Percentiles rank a stretch among this genome's conserved stretches.
Conservation (phyloP, 192 early-diverging fungal genomes). For the Funneliformis mosseae region DNA sequence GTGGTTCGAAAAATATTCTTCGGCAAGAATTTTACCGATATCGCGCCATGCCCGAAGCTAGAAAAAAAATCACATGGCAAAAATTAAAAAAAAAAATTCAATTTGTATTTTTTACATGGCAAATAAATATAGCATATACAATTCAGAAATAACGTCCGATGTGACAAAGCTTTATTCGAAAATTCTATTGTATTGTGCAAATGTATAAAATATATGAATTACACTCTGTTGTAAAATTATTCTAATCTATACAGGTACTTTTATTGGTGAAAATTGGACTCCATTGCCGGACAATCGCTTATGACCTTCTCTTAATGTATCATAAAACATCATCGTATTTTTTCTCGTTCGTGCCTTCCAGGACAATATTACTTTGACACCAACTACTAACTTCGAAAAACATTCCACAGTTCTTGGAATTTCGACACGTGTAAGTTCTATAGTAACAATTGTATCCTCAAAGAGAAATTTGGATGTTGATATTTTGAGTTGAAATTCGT, state of each 20-base stretch:
- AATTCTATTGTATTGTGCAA: neutral
- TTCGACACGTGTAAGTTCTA: neutral
- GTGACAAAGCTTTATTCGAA: too few species aligned
- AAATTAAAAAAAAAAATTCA: too few species aligned
- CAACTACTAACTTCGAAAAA: conserved; percentile 23
- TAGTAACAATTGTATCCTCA: conserved; percentile 13
- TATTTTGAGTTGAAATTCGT: conserved; percentile 25
- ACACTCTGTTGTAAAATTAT: conserved; percentile 4
- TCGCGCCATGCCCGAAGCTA: too few species aligned
- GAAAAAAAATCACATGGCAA: too few species aligned
- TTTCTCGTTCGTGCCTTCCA: conserved; percentile 24
- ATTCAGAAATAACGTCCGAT: too few species aligned
- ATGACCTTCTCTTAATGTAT: conserved; percentile 9
- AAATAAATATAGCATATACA: neutral
- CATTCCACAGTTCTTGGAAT: conserved; percentile 17
- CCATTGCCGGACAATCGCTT: conserved; percentile 14
- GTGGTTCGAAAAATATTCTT: too few species aligned
- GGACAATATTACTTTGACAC: neutral
- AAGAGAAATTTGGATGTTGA: conserved; percentile 27
- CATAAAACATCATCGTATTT: conserved; percentile 22
- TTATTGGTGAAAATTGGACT: conserved; percentile 23
- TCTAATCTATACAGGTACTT: conserved; percentile 4
- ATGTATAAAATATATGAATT: conserved; percentile 13
- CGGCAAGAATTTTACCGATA: too few species aligned
- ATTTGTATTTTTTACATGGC: too few species aligned